phyloP scores from a whole-genome alignment of 768 basidiomycete genomes.

The Naematelia aurantialba region DNA sequence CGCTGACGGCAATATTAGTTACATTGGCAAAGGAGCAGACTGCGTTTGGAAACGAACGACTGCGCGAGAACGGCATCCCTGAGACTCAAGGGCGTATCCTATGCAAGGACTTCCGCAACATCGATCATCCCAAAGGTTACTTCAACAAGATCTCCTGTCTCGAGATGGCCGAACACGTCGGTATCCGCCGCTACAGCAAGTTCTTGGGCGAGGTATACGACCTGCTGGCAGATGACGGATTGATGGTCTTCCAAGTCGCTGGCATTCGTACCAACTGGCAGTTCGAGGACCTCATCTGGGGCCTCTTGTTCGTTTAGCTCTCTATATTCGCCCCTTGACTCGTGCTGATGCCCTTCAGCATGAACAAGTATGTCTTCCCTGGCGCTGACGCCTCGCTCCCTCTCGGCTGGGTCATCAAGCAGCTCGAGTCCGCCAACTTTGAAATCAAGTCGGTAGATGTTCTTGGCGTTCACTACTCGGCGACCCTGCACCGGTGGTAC shows the following conservation, averaged over 20 bases:
- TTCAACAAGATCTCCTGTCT: constrained; percentile 93
- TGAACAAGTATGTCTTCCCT: constrained; percentile 80
- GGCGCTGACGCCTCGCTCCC: constrained; percentile 96
- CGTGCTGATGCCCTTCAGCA: constrained; percentile 26
- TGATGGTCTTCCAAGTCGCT: constrained; percentile 95
- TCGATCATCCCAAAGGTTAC: constrained; percentile 66
- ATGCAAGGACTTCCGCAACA: constrained; percentile 88
- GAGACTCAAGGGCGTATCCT: constrained; percentile 78
- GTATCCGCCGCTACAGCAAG: constrained; percentile 80
- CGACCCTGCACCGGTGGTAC: constrained; percentile 79
- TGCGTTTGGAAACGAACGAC: constrained; percentile 83
- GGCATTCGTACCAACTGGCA: constrained; percentile 96
- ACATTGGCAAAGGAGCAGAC: constrained; percentile 89
- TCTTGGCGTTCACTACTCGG: constrained; percentile 94
- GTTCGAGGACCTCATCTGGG: constrained; percentile 96
- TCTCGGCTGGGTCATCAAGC: constrained; percentile 85
- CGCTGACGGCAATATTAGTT: constrained; percentile 51
- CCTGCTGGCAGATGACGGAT: constrained; percentile 87
- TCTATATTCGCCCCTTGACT: background rate
- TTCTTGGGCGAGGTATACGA: constrained; percentile 92
- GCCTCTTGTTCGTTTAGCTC: constrained; percentile 38
- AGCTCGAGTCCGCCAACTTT: constrained; percentile 79
- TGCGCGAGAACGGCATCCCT: constrained; percentile 70
- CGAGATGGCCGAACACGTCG: constrained; percentile 99
- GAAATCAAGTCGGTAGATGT: constrained; percentile 96